Conservation (phyloP, 345 rosid genomes). For the Cardamine occulta region DNA sequence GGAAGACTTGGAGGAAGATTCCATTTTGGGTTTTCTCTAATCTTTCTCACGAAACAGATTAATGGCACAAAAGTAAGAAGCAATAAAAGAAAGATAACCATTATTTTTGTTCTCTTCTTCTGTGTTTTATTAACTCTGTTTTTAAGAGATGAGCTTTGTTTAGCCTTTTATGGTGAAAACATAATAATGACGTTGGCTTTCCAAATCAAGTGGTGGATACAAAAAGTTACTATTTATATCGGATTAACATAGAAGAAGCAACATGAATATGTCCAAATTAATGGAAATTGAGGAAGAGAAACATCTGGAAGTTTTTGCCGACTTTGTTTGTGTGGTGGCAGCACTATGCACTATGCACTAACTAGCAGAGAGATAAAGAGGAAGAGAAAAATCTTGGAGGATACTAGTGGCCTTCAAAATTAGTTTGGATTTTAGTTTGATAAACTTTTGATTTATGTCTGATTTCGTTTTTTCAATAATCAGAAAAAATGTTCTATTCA, state of each 20-base stretch:
- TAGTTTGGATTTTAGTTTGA: too few species aligned
- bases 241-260: background rate
- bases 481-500: too few species aligned
- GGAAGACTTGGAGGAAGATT: constrained; percentile 16
- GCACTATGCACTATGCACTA: too few species aligned
- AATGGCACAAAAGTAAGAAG: background rate
- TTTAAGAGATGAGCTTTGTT: background rate
- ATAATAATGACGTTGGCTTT: background rate
- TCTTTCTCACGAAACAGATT: background rate
- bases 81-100: background rate
- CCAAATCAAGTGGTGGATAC: background rate
- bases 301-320: background rate
- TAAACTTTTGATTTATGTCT: too few species aligned
- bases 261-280: background rate
- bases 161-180: background rate
- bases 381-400: too few species aligned
- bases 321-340: background rate
- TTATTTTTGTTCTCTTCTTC: too few species aligned
- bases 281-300: background rate
- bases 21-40: background rate
- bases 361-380: too few species aligned
- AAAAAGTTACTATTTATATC: background rate
- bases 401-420: too few species aligned
- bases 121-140: background rate
- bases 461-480: too few species aligned